A percentile compares a stretch with the other conserved stretches of the same genome.
Evolutionary conservation across 257 asterid genomes (phyloP).

Genomic region (Scutellaria baicalensis): DNA sequence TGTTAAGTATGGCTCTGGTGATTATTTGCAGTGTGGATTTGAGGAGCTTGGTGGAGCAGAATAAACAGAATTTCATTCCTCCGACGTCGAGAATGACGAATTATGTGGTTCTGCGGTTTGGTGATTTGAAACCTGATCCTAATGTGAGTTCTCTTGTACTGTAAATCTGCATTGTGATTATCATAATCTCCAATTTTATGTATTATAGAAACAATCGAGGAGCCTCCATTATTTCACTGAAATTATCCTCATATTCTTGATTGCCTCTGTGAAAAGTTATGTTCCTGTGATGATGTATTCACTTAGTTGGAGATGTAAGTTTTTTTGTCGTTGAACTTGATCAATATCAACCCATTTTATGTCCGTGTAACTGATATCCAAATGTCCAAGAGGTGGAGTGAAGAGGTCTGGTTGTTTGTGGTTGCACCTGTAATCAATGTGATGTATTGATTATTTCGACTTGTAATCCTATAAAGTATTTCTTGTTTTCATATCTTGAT

Average conservation of each 20-base stretch:
- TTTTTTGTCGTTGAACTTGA: neutral
- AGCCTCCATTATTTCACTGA: neutral
- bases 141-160: conserved; percentile 32
- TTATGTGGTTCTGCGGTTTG: conserved; percentile 80
- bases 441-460: neutral
- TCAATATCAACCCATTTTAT: neutral
- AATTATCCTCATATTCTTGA: neutral
- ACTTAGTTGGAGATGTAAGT: neutral
- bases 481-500: neutral
- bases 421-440: neutral
- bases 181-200: neutral
- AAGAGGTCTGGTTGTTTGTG: neutral
- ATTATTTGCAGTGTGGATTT: conserved; percentile 75
- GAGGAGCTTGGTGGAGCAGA: conserved; percentile 78
- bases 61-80: conserved; percentile 65
- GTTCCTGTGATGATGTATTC: neutral
- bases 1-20: conserved; percentile 3
- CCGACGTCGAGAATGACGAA: conserved; percentile 91
- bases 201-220: neutral
- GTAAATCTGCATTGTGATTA: neutral
- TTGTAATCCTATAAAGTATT: neutral
- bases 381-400: neutral
- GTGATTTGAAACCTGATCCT: conserved; percentile 47
- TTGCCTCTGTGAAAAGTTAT: neutral
- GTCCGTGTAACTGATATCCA: neutral